These are phyloP conservation scores for Cutaneotrichosporon daszewskae DNA, from an alignment of 1,284 basidiomycete genomes.

Conservation along the genomic window DNA sequence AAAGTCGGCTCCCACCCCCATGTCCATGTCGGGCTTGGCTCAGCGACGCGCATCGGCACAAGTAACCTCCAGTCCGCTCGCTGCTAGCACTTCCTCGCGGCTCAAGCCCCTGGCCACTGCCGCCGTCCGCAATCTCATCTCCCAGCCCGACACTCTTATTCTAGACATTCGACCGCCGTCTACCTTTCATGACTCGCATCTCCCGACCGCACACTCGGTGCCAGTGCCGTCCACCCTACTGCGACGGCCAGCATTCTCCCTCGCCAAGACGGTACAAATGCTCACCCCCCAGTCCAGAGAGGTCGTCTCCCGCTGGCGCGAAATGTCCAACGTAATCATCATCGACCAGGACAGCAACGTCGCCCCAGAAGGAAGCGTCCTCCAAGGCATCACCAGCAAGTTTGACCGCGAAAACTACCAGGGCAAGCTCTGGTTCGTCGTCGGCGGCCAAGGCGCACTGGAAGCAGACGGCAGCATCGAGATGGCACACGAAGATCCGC, in stretches of 20 bases:
- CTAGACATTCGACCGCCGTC: conserved; percentile 85
- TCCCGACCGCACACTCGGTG: conserved; percentile 72
- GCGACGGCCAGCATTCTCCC: conserved; percentile 74
- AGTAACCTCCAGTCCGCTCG: background rate
- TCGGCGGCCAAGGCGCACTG: conserved; percentile 65
- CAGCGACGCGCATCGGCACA: conserved; percentile 4
- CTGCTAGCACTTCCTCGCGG: background rate
- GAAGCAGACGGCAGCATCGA: conserved; percentile 6
- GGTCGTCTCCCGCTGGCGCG: conserved; percentile 52
- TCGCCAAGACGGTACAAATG: conserved; percentile 68
- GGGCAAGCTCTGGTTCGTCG: conserved; percentile 65
- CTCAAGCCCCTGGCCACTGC: conserved; percentile 22
- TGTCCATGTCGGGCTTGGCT: background rate
- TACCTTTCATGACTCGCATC: conserved; percentile 60
- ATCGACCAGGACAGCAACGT: conserved; percentile 69
- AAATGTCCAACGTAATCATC: conserved; percentile 64
- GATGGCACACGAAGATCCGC: conserved; percentile 1
- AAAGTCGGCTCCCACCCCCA: too few relatives aligned
- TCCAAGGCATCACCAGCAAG: conserved; percentile 75
- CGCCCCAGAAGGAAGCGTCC: conserved; percentile 61
- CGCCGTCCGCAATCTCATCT: conserved; percentile 16
- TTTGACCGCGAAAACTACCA: conserved; percentile 66
- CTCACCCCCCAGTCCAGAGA: conserved; percentile 58
- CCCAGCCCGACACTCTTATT: conserved; percentile 50
- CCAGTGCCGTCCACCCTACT: conserved; percentile 91